A percentile compares a stretch with the other conserved stretches of the same genome.
These are phyloP conservation scores for Saccharomycopsis hybrid DNA, from an alignment of 1,139 yeast genomes.

Conservation along the genomic window DNA sequence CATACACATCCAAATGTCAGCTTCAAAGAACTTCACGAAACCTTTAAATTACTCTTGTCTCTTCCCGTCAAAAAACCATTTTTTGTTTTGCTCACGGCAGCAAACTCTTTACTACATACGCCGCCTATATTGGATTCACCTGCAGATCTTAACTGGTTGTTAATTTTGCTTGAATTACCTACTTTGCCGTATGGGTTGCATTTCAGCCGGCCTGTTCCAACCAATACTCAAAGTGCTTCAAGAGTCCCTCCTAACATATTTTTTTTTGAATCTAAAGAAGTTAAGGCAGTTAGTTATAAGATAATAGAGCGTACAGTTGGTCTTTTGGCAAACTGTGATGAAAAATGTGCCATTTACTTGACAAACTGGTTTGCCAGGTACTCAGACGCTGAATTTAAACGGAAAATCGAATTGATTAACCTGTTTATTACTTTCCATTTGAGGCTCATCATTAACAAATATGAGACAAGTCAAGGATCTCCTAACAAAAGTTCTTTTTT, in stretches of 20 bases:
- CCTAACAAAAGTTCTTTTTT: too few relatives aligned
- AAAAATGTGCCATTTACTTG: conserved; percentile 38
- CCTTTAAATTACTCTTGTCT: conserved; percentile 37
- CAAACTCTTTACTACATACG: conserved; percentile 42
- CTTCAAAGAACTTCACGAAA: conserved; percentile 36
- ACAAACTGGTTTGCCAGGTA: conserved; percentile 53
- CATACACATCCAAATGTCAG: conserved; percentile 43
- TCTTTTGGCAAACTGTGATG: conserved; percentile 46
- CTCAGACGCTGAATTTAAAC: conserved; percentile 34
- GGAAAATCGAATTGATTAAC: conserved; percentile 51
- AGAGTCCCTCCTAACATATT: conserved; percentile 3
- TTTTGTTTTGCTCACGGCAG: conserved; percentile 44
- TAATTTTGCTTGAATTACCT: conserved; percentile 61
- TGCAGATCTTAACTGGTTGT: conserved; percentile 43
- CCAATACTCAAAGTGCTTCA: conserved; percentile 5
- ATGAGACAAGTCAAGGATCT: conserved; percentile 3
- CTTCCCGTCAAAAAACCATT: conserved; percentile 59
- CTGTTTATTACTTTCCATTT: conserved; percentile 61
- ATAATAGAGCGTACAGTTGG: conserved; percentile 64
- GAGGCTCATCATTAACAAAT: conserved; percentile 31
- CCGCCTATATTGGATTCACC: conserved; percentile 36
- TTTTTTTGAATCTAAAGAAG: conserved; percentile 44
- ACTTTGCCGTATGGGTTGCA: conserved; percentile 42
- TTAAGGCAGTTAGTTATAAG: conserved; percentile 53
- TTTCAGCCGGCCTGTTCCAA: conserved; percentile 24